Conservation (phyloP, 192 early-diverging fungal genomes). For the Entrophospora sp. region DNA sequence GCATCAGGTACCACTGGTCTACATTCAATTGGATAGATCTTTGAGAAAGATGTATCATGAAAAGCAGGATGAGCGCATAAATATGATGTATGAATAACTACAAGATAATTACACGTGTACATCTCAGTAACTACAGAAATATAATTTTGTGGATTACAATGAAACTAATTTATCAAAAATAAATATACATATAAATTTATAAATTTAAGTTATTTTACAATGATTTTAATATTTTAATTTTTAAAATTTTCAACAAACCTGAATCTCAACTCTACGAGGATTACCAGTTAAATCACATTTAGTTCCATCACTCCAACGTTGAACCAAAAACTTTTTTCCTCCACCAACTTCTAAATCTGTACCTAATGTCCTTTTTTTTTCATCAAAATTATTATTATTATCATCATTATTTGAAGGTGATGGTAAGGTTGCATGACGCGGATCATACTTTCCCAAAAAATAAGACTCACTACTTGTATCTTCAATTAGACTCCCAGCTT, state of each 20-base stretch:
- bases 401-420: slow-evolving; percentile 18
- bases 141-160: slow-evolving; percentile 63
- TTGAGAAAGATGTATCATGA: slow-evolving; percentile 28
- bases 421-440: slow-evolving; percentile 12
- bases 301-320: slow-evolving; percentile 66
- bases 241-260: no score
- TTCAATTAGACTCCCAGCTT: slow-evolving; percentile 8
- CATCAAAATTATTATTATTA: background rate
- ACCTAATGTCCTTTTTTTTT: no score
- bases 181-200: no score
- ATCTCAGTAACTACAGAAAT: slow-evolving; percentile 60
- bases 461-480: slow-evolving; percentile 1
- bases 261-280: slow-evolving; percentile 64
- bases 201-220: no score
- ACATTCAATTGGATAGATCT: slow-evolving; percentile 53
- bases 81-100: slow-evolving; percentile 65
- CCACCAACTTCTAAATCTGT: slow-evolving; percentile 34
- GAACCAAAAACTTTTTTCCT: slow-evolving; percentile 53
- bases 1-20: slow-evolving; percentile 52
- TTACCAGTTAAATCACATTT: slow-evolving; percentile 64
- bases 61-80: slow-evolving; percentile 61
- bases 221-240: no score
- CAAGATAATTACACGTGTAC: slow-evolving; percentile 64
- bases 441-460: slow-evolving; percentile 24
- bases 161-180: slow-evolving; percentile 67